Evolutionary conservation across 2,329 filamentous ascomycete genomes (phyloP), one percentile per base, ranked within the genome.

Genomic region (Ophiosphaerella korrae): DNA sequence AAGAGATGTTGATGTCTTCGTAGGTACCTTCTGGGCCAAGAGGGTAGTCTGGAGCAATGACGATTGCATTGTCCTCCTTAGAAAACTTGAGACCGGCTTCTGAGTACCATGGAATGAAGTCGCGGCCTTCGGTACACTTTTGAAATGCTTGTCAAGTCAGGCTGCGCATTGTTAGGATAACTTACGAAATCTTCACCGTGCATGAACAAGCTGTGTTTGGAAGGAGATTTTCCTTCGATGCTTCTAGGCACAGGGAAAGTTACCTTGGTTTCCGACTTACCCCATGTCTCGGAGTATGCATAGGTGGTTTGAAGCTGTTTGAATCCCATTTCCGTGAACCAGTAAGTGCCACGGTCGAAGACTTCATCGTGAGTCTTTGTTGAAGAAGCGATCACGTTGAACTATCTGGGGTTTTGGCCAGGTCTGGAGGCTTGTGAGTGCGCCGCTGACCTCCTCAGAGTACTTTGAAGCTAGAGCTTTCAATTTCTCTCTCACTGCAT

Each of bases 31-130:
- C 44, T 5, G 49, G 44, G 1, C 49, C 49, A 1, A 52, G 34
- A 12, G 49, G 44, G n/a, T 48, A 44, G 7, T 52, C 34, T 3
- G 40, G 43, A 13, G 39, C 44, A n/a, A 52, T 52, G 26, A 52
- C 31, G 11, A 52, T 40, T 5, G 43, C 44, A 7, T 39, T 29
- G 5, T 40, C 5, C 18, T 21, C 18, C 18, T 21, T 21, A 21
- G 18, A 3, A 21, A 21, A 21, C 18, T 21, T 4, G 3, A 21
- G 18, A 21, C 18, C 18, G 18, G 18, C 3, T 21, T 21, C 18
- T 21, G 18, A 21, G 18, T 4, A 4, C 18, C 18, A 21, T 21
- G 18, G 5, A 21, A 21, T 21, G 18, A 21, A 21, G 18, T 21
- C 18, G 18, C 18, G 18, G 18, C 18, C 18, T 4, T 4, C 5